Evolutionary conservation across 352 stramenopile species (phyloP).

Genomic region (Phytophthora boehmeriae): DNA sequence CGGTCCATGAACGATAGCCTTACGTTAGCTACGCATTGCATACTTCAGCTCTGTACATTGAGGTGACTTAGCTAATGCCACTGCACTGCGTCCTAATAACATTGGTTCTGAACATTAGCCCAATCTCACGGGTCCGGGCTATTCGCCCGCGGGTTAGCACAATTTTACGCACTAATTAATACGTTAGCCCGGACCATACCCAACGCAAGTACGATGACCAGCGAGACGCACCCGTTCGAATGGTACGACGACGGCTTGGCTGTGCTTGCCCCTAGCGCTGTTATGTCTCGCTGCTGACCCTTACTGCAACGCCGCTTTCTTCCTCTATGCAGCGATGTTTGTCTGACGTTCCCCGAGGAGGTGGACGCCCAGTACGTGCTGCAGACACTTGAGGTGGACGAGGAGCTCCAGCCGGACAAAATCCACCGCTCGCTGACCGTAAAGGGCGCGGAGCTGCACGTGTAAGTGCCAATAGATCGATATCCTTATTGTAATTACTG

Average conservation of each 20-base stretch:
- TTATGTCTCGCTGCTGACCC: not conserved
- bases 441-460: conserved; percentile 62
- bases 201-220: conserved; percentile 15
- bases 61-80: no score
- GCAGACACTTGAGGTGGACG: conserved; percentile 87
- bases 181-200: not conserved
- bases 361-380: conserved; percentile 74
- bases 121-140: no score
- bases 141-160: not conserved
- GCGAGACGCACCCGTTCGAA: conserved; percentile 74
- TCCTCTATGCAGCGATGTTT: conserved; percentile 49
- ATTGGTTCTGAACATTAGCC: no score
- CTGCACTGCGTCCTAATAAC: no score
- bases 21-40: no score
- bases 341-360: conserved; percentile 64
- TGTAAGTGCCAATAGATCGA: conserved; percentile 49
- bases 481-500: not conserved
- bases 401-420: conserved; percentile 87
- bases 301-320: not conserved
- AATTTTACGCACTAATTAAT: not conserved
- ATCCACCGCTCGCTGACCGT: conserved; percentile 77
- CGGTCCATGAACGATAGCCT: no score
- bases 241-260: conserved; percentile 50
- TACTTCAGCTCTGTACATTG: no score
- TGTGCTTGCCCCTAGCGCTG: not conserved